Conservation (phyloP, 306 rosid species). For the Cicer bijugum region DNA sequence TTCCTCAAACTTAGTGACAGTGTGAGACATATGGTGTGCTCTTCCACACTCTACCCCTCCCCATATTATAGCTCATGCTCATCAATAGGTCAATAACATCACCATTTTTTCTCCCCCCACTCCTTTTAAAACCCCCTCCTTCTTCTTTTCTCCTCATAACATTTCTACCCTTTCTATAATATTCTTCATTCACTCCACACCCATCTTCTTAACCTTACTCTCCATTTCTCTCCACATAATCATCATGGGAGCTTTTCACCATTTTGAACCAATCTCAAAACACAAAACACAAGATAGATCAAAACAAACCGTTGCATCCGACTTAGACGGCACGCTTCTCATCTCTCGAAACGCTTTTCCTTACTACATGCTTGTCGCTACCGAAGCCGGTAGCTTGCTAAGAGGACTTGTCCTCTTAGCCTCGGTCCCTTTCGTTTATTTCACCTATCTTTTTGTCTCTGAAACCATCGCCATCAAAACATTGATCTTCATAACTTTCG, state of each 20-base stretch:
- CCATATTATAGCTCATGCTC: conserved; percentile 2
- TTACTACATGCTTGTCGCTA: conserved; percentile 86
- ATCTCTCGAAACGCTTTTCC: conserved; percentile 76
- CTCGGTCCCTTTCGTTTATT: conserved; percentile 66
- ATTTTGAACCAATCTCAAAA: conserved; percentile 66
- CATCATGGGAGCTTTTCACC: conserved; percentile 55
- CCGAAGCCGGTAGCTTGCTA: conserved; percentile 82
- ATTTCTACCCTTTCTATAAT: not conserved
- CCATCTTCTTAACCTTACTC: not conserved
- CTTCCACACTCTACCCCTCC: not conserved
- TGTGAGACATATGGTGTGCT: not conserved
- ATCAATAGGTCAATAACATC: conserved; percentile 17
- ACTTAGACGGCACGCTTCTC: conserved; percentile 84
- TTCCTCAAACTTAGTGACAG: not conserved
- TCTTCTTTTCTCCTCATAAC: not conserved
- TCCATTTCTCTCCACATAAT: not conserved
- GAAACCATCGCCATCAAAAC: conserved; percentile 67
- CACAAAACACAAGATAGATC: conserved; percentile 66
- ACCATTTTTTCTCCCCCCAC: conserved; percentile 15
- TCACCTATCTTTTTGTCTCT: conserved; percentile 67
- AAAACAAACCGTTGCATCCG: conserved; percentile 78
- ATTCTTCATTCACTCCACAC: conserved; percentile 1
- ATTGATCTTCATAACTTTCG: conserved; percentile 64
- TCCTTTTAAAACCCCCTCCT: conserved; percentile 6
- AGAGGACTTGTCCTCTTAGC: conserved; percentile 65